Conservation (phyloP, 1,284 basidiomycete genomes). For the Microbotryum scabiosae region DNA sequence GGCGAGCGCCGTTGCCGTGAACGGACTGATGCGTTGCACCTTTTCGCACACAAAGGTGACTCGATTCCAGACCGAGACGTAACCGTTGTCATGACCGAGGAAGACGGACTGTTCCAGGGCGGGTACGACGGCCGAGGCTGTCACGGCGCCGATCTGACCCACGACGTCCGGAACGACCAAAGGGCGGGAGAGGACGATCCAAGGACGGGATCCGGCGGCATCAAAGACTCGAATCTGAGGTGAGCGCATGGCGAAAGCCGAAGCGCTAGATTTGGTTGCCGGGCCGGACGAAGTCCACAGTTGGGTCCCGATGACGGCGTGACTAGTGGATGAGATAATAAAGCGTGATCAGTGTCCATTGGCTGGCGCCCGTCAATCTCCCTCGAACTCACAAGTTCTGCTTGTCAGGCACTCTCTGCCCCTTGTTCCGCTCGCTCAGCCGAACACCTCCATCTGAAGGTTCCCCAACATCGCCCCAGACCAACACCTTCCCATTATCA, state of each 20-base stretch:
- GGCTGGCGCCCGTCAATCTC: no score
- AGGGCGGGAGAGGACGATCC: slow-evolving; percentile 26
- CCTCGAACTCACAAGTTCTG: slow-evolving; percentile 51
- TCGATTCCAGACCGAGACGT: slow-evolving; percentile 63
- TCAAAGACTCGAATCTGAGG: slow-evolving; percentile 74
- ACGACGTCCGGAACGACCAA: slow-evolving; percentile 31
- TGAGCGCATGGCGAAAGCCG: slow-evolving; percentile 46
- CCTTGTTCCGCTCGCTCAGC: slow-evolving; percentile 46
- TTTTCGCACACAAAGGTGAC: slow-evolving; percentile 46
- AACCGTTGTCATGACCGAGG: slow-evolving; percentile 90
- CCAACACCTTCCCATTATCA: slow-evolving; percentile 68
- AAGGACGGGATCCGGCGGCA: slow-evolving; percentile 35
- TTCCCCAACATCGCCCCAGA: slow-evolving; percentile 44
- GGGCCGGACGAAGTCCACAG: slow-evolving; percentile 61
- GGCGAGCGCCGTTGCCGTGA: slow-evolving; percentile 66
- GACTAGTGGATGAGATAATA: slow-evolving; percentile 27
- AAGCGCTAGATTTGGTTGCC: slow-evolving; percentile 39
- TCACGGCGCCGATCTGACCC: slow-evolving; percentile 59
- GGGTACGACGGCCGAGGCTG: slow-evolving; percentile 67
- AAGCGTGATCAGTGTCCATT: no score
- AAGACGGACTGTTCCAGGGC: slow-evolving; percentile 60
- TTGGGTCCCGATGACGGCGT: slow-evolving; percentile 58
- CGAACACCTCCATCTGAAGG: slow-evolving; percentile 42
- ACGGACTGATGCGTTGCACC: slow-evolving; percentile 60
- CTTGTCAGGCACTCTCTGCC: slow-evolving; percentile 67